These are phyloP conservation scores for Boletus fagicola DNA, from an alignment of 768 basidiomycete genomes.

Conservation along the genomic window DNA sequence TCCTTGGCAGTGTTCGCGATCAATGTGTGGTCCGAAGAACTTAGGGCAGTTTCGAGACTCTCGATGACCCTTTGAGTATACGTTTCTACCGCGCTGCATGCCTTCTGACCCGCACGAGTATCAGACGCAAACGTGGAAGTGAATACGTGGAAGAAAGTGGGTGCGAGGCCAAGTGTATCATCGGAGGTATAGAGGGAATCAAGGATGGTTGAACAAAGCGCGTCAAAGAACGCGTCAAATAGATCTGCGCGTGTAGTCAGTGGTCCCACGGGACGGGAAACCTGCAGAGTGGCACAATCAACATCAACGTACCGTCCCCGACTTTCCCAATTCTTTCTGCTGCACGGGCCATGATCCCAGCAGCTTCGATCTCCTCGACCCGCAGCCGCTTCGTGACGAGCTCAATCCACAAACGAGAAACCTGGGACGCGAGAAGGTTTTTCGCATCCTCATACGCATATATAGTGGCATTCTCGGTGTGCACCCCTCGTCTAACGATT, in stretches of 20 bases:
- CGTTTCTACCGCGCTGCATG: slow-evolving; percentile 8
- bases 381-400: slow-evolving; percentile 44
- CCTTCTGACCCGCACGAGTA: slow-evolving; percentile 15
- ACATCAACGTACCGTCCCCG: slow-evolving; percentile 39
- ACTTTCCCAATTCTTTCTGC: slow-evolving; percentile 43
- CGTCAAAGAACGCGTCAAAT: slow-evolving; percentile 50
- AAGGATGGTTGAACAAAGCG: slow-evolving; percentile 31
- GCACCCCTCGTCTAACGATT: slow-evolving; percentile 38
- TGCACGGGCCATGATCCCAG: slow-evolving; percentile 43
- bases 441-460: slow-evolving; percentile 5
- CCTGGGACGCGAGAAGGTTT: slow-evolving; percentile 44
- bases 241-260: slow-evolving; percentile 35
- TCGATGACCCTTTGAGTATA: slow-evolving; percentile 27
- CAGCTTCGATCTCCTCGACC: slow-evolving; percentile 44
- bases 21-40: neutral
- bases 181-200: neutral
- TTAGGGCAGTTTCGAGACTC: slow-evolving; percentile 17
- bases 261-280: slow-evolving; percentile 23
- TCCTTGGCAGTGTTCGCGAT: neutral
- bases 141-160: slow-evolving; percentile 48
- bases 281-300: slow-evolving; percentile 22
- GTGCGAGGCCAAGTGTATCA: slow-evolving; percentile 32
- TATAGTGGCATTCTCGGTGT: slow-evolving; percentile 1
- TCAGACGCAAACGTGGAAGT: slow-evolving; percentile 34
- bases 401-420: slow-evolving; percentile 49